Evolutionary conservation across 352 stramenopile genomes (phyloP), one percentile per base, ranked within the genome.

Genomic region (Phytophthora pseudosyringae): DNA sequence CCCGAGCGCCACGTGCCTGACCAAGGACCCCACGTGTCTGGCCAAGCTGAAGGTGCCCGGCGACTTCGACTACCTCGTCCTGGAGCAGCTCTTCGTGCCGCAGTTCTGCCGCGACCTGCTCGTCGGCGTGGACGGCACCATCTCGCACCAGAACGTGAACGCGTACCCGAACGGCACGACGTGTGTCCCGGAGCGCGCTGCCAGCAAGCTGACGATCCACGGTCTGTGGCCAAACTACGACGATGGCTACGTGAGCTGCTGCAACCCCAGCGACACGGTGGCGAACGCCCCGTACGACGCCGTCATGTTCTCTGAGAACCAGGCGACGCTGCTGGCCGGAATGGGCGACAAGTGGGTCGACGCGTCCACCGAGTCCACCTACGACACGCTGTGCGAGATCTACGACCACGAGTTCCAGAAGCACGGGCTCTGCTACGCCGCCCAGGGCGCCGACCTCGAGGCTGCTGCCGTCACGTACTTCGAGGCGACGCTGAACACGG

Each of bases 351-450:
- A 83, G 64, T 94, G 86, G 86, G 58, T 91, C 31, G 86, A 94
- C 47, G 71, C 86, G 26, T 85, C 86, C 13, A 66, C 85, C 39
- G 21, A 60, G 12, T 81, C 68, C 33, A 71, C 75, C 12, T 81
- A 86, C 66, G 75, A 89, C 62, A 71, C 74, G 55, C 72, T 93
- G 8, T 93, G 85, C 48, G 81, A 93, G 71, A 86, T 90, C 63
- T 93, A 91, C 73, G 78, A 91, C 73, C 85, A 93, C 71, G 83
- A 91, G 67, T 91, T 87, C 75, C 85, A 93, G 72, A 93, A 93
- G 73, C 85, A 93, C 69, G 85, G 85, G 12, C 59, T 91, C 28
- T 93, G 85, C 73, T 93, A 86, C 60, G 80, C 78, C 29, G 83
- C 85, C 0, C 72, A 76, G 15, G 83, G 62, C 4, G 71, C 69